These are phyloP conservation scores for Hanseniaspora sp. DNA, from an alignment of 1,139 yeast species.

Conservation along the genomic window DNA sequence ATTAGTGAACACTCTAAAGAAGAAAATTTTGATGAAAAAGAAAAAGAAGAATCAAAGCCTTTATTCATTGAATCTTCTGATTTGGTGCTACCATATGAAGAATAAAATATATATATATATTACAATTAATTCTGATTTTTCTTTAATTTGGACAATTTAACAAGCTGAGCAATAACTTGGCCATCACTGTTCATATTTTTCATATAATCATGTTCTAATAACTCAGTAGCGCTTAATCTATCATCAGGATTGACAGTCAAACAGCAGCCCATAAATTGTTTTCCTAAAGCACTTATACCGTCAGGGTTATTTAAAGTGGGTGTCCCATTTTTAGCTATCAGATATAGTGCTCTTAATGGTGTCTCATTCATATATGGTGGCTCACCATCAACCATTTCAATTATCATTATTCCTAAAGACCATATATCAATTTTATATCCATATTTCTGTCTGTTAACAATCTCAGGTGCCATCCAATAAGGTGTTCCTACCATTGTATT, in stretches of 20 bases:
- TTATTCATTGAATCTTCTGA: constrained; percentile 7
- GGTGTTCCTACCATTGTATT: constrained; percentile 99
- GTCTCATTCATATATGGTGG: constrained; percentile 95
- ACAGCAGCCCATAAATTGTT: constrained; percentile 64
- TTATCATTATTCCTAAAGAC: constrained; percentile 95
- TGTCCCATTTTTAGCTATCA: constrained; percentile 93
- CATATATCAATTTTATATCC: constrained; percentile 97
- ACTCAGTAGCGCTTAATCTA: constrained; percentile 70
- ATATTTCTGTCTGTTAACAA: constrained; percentile 82
- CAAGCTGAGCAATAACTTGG: constrained; percentile 72
- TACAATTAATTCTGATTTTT: constrained; percentile 45
- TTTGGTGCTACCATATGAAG: background rate
- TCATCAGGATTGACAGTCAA: constrained; percentile 75
- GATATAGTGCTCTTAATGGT: constrained; percentile 75
- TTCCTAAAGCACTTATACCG: constrained; percentile 54
- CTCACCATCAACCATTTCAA: constrained; percentile 98
- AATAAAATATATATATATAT: constrained; percentile 16
- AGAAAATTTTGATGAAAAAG: background rate
- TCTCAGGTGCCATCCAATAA: constrained; percentile 99
- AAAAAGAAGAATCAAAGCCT: background rate
- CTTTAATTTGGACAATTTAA: constrained; percentile 74
- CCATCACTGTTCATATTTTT: constrained; percentile 56
- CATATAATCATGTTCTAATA: constrained; percentile 64
- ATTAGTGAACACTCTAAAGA: background rate
- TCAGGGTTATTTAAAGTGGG: constrained; percentile 88